phyloP scores from a whole-genome alignment of 1,139 yeast species.

The Candida tunisiensis region DNA sequence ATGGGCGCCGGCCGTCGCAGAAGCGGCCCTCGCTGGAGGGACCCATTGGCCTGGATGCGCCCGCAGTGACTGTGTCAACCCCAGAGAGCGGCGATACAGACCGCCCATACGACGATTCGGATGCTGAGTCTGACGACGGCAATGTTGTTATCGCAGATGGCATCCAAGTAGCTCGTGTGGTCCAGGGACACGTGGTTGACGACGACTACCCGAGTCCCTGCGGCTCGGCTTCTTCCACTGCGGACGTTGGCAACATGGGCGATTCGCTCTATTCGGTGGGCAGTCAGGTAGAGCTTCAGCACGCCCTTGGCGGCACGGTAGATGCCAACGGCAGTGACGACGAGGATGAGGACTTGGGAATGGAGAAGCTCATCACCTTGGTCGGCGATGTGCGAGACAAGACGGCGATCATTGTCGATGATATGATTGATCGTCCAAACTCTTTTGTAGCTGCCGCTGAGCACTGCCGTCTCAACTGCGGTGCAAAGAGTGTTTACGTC shows the following conservation, averaged over 20 bases:
- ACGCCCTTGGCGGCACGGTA: constrained; percentile 67
- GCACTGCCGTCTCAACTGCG: constrained; percentile 86
- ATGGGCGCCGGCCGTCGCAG: no score
- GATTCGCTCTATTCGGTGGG: constrained; percentile 3
- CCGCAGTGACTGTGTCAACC: constrained; percentile 22
- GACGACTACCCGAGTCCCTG: constrained; percentile 36
- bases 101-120: constrained; percentile 56
- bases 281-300: constrained; percentile 5
- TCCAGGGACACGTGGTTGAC: constrained; percentile 93
- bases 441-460: constrained; percentile 96
- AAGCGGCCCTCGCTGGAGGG: no score
- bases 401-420: constrained; percentile 89
- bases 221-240: constrained; percentile 2
- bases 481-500: constrained; percentile 79
- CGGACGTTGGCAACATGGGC: constrained; percentile 1
- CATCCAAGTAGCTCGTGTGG: constrained; percentile 88
- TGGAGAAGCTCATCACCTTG: constrained; percentile 80
- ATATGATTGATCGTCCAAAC: constrained; percentile 90
- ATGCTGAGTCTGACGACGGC: constrained; percentile 46
- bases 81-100: constrained; percentile 43
- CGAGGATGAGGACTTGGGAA: constrained; percentile 51
- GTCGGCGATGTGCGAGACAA: constrained; percentile 91
- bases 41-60: no score
- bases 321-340: constrained; percentile 74
- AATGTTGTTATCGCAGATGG: no score